Conservation (phyloP, 2,329 filamentous ascomycete species). For the Ophiostoma angusticollis region DNA sequence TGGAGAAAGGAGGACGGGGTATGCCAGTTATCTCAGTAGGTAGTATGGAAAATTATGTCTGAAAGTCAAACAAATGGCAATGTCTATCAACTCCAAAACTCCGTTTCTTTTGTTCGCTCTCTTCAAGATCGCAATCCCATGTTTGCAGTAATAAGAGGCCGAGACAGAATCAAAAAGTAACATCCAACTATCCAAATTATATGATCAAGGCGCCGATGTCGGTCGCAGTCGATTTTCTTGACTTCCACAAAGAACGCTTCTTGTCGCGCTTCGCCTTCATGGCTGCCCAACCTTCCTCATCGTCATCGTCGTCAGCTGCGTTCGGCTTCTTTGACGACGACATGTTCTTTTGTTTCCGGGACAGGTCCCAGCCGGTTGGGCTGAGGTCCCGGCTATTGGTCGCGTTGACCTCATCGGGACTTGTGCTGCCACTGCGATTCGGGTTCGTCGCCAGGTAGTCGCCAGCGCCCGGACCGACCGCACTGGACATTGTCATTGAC, state of each 20-base stretch:
- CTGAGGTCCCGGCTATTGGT: conserved; percentile 1
- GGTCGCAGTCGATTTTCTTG: conserved; percentile 41
- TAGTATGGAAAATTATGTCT: no score
- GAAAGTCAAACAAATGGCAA: no score
- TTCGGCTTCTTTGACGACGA: conserved; percentile 27
- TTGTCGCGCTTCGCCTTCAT: conserved; percentile 58
- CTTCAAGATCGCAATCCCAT: no score
- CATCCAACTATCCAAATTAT: conserved; percentile 17
- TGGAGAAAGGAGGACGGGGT: no score
- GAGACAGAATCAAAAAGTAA: conserved; percentile 11
- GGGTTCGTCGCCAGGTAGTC: conserved; percentile 8
- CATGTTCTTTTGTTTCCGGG: conserved; percentile 22
- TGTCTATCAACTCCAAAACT: no score
- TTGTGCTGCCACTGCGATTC: conserved; percentile 5
- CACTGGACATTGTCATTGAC: conserved; percentile 32
- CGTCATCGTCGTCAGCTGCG: conserved; percentile 40
- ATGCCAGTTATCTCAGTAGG: no score
- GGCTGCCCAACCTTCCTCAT: conserved; percentile 53
- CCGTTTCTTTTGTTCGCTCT: no score
- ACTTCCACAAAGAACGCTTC: conserved; percentile 53
- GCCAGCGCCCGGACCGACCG: conserved; percentile 14
- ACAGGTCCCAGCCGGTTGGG: conserved; percentile 15
- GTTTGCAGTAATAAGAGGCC: no score
- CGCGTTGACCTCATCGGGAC: conserved; percentile 1
- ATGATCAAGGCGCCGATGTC: conserved; percentile 37